phyloP scores from a whole-genome alignment of 345 rosid species.

The Hypericum perforatum region DNA sequence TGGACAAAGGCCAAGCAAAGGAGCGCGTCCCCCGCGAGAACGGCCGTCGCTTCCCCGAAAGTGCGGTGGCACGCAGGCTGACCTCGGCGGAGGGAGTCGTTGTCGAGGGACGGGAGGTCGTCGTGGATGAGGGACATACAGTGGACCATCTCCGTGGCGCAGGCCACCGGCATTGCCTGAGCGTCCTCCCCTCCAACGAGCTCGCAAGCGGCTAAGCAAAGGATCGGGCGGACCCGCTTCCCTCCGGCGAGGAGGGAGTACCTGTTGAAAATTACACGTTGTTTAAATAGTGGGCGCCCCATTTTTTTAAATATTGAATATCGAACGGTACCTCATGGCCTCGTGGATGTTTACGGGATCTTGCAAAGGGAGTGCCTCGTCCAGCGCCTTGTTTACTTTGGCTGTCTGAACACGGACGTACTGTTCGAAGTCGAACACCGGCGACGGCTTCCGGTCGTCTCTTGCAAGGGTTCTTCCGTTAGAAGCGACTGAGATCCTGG shows the following conservation, averaged over 20 bases:
- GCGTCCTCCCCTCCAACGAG: constrained; percentile 44
- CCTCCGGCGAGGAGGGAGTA: constrained; percentile 57
- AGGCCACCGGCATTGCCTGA: constrained; percentile 45
- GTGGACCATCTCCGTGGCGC: constrained; percentile 67
- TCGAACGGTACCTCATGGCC: constrained; percentile 70
- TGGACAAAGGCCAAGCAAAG: constrained; percentile 52
- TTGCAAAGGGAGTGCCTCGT: constrained; percentile 36
- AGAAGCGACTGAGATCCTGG: too few species aligned
- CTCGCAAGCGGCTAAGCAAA: constrained; percentile 59
- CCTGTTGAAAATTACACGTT: too few species aligned
- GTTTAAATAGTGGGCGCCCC: too few species aligned
- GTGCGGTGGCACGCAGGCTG: constrained; percentile 48
- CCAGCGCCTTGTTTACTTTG: constrained; percentile 38
- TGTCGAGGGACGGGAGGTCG: constrained; percentile 68
- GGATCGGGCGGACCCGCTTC: constrained; percentile 52
- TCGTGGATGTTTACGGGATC: constrained; percentile 42
- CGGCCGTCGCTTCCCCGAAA: constrained; percentile 43
- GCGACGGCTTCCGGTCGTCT: too few species aligned
- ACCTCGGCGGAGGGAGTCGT: constrained; percentile 55
- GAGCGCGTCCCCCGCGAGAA: constrained; percentile 56
- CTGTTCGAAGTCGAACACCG: too few species aligned
- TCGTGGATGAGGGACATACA: constrained; percentile 62
- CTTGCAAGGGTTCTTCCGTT: too few species aligned
- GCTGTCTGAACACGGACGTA: too few species aligned
- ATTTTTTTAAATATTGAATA: too few species aligned